Evolutionary conservation across 192 early-diverging fungal genomes (phyloP).

Genomic region (Rhizophagus sp.): DNA sequence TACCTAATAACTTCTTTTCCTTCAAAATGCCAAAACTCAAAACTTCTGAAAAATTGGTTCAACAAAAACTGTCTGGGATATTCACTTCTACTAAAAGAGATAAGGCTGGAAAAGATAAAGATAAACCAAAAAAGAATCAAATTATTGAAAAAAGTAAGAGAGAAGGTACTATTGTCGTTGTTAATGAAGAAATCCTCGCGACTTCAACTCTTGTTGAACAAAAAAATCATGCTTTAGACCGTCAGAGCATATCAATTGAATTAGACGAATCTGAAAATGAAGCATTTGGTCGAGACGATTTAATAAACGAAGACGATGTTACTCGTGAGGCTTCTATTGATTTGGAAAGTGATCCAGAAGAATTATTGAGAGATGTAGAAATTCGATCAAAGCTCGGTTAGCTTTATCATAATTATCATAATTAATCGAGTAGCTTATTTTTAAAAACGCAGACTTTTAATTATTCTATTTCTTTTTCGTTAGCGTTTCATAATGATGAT

Average conservation of each 20-base stretch:
- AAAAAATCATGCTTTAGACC: neutral
- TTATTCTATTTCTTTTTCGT: neutral
- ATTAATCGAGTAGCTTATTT: neutral
- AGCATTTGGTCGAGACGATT: neutral
- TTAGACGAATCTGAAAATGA: neutral
- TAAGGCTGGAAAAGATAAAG: neutral
- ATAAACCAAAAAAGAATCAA: neutral
- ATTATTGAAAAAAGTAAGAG: neutral
- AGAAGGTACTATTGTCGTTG: neutral
- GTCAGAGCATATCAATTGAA: neutral
- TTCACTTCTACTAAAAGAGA: neutral
- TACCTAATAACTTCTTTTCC: no score
- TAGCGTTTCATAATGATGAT: constrained; percentile 33
- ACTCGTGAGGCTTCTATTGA: neutral
- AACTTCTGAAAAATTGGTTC: neutral
- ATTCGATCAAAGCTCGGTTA: neutral
- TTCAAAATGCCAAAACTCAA: no score
- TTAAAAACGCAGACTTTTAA: neutral
- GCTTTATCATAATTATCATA: neutral
- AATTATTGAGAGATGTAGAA: neutral
- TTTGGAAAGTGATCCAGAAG: neutral
- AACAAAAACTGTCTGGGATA: neutral
- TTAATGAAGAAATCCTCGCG: neutral
- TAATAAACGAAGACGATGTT: neutral
- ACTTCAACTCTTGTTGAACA: neutral